Evolutionary conservation across 441 rosid species (phyloP), one percentile per base, ranked within the genome.

Genomic region (Pelargonium cotyledonis): DNA sequence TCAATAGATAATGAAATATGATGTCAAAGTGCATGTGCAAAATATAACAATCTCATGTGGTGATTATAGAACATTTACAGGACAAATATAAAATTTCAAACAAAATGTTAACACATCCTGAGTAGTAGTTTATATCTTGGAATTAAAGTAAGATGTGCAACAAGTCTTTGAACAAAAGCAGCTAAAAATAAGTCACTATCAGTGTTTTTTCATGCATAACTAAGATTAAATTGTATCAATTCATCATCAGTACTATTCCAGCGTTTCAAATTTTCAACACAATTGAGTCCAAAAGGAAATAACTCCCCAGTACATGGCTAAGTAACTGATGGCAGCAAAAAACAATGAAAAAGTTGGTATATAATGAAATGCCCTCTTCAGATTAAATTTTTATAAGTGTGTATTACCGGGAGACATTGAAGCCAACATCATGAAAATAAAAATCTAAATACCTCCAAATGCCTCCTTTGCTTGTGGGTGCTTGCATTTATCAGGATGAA

Each of bases 401-500:
- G 40, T 35, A 35, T 35, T 35, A 35, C 6, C 6, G 3, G 40
- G 40, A 35, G 40, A 5, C 40, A 35, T 35, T 35, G 3, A 35
- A 35, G 40, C 40, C 40, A 5, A 35, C 40, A 35, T 5, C 40
- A 35, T 5, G 8, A 16, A 53, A 7, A 51, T 51, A 53, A n/a
- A 66, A 62, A 63, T 70, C 43, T 40, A 78, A 6, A 65, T 80
- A 91, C 97, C 97, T 78, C 82, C 89, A 80, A 94, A 94, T 55
- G 99, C 99, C 82, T 95, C 97, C 78, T 95, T 91, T 46, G 99
- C 96, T 79, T 87, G 92, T 18, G 93, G 94, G 81, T 95, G 97
- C 82, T 95, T 91, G 89, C 99, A 95, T 83, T 95, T 95, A 72
- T 95, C 97, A 82, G 99, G 99, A 55, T 91, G 97, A 80, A 91